phyloP scores from a whole-genome alignment of 176 grass and related monocot species.

The Rhynchospora tenuis region DNA sequence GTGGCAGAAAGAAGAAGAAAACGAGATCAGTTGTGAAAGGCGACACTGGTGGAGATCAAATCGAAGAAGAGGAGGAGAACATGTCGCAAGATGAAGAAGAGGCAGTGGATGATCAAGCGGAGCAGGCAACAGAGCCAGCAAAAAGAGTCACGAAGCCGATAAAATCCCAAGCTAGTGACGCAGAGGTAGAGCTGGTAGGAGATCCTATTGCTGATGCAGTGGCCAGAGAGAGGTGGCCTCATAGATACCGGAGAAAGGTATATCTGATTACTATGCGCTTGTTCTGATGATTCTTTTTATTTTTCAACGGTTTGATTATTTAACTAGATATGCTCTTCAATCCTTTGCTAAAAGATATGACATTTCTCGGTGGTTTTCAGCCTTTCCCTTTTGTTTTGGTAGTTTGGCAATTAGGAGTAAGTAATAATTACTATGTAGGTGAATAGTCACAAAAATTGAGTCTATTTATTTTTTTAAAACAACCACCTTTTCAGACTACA shows the following conservation, averaged over 20 bases:
- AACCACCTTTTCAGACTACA: no score
- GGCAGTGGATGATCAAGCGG: conserved; percentile 10
- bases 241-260: conserved; percentile 42
- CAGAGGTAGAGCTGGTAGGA: conserved; percentile 34
- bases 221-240: conserved; percentile 50
- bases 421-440: no score
- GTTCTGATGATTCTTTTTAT: not conserved
- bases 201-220: conserved; percentile 29
- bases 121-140: not conserved
- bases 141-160: conserved; percentile 32
- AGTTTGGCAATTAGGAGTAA: no score
- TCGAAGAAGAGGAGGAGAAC: not conserved
- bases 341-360: no score
- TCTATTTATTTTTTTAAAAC: no score
- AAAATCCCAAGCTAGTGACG: not conserved
- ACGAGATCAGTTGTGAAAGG: conserved; percentile 30
- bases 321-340: no score
- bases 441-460: no score
- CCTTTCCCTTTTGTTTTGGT: no score
- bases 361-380: no score
- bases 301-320: not conserved
- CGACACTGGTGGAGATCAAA: not conserved
- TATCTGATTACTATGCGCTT: not conserved
- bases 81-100: not conserved
- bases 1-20: conserved; percentile 27